Base-by-base conservation (phyloP, 2,329 filamentous ascomycete species). In the Penicillium sumatraense region DNA sequence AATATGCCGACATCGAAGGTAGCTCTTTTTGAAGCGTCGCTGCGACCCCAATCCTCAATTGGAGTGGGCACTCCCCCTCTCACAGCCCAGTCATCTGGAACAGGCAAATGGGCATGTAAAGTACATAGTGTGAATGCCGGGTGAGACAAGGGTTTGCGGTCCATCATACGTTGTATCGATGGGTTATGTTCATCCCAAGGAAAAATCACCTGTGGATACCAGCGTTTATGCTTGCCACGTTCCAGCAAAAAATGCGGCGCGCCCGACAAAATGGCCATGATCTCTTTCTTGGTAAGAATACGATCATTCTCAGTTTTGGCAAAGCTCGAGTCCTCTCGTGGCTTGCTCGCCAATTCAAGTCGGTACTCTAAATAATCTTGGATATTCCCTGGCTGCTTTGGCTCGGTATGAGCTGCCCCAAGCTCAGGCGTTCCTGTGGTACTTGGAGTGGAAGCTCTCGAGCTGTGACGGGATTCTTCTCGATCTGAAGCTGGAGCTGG, bases 201-300 rank as follows among this genome's bases (percentile, higher is more conserved):
- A 36, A 78, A 79, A 21, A 78, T 71, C 1, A 76, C 71, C 51
- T 78, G 75, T 8, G 76, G 76, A 59, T 75, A 77, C 64, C 65
- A 78, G 14, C 68, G 68, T 20, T 68, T 67, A 53, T 75, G 66
- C 33, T 68, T 70, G 14, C 75, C 76, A 44, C 70, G 74, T 54
- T 78, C 76, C n/a, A 78, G 68, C 23, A 77, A 63, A 55, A 78
- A 79, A 56, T 77, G 76, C 5, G 76, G 76, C 0, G 76, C 75
- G 1, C 76, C 76, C 1, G 74, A 78, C 40, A 79, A 72, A 8
- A 79, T 63, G 18, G 66, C 63, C 51, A 75, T 73, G 38, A 77
- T 60, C n/a, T 78, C 76, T 29, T 71, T 65, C 38, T 70, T 71
- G 0, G 66, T 72, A 21, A 74, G 60, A 8, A 18, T 18, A 4